Evolutionary conservation across 1,139 yeast species (phyloP), one percentile per base, ranked within the genome.

Genomic region (Blastobotrys arbuscula): DNA sequence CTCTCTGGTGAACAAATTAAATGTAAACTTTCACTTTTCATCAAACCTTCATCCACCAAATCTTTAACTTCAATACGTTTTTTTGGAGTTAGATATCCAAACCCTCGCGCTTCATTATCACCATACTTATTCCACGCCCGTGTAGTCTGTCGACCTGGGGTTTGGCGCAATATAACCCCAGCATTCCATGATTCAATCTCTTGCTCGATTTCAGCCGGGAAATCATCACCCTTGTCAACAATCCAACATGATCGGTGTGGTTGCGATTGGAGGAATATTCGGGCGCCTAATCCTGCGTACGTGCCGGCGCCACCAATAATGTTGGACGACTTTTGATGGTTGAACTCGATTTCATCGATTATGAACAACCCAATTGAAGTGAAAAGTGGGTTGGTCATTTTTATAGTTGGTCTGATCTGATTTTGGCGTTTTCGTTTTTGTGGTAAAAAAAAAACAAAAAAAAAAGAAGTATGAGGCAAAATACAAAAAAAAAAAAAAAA

Each of bases 231-330:
- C 50, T 77, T 74, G 62, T 90, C 97, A 1, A 88, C 76, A 12
- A 90, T 78, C 67, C 94, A 87, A 1, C 82, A 75, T 2, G 84
- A 72, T 21, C 1, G 78, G 71, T 31, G 61, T 55, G 1, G 51
- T 50, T 3, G 37, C 39, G 0, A 78, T 75, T 77, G 63, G 1
- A 79, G 71, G 16, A 76, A 62, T 45, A 82, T 71, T 20, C 94
- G 68, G 0, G 87, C 82, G 0, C 96, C 96, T n/a, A 84, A 71
- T 1, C 82, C 78, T 1, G 90, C 89, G 63, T 78, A 90, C 0
- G 92, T 78, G 0, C 96, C 97, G 1, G 90, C 97, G 0, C 97
- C 97, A 0, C 97, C 97, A 39, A 87, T 73, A 8, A 89, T 73
- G 60, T 86, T 70, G 45, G 66, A 62, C 24, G 78, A 77, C 6